phyloP scores from a whole-genome alignment of 1,284 basidiomycete species.

The Coniophora puteana region DNA sequence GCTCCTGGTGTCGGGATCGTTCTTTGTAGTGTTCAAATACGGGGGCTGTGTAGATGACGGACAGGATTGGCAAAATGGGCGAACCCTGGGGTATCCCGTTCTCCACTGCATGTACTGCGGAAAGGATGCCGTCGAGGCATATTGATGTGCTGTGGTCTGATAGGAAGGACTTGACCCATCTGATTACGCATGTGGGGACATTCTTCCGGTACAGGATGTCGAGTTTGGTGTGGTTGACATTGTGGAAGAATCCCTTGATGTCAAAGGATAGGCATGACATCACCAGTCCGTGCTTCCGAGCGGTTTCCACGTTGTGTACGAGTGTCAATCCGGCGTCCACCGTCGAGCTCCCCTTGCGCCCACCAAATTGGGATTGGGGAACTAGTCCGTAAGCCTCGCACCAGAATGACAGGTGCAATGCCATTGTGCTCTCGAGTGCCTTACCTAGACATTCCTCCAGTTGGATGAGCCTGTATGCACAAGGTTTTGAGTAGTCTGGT shows the following conservation, averaged over 20 bases:
- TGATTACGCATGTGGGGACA: too few species aligned
- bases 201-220: too few species aligned
- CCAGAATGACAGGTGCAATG: too few species aligned
- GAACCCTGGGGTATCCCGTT: slow-evolving; percentile 24
- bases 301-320: slow-evolving; percentile 22
- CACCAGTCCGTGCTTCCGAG: slow-evolving; percentile 19
- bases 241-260: slow-evolving; percentile 28
- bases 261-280: slow-evolving; percentile 25
- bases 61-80: slow-evolving; percentile 17
- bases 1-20: too few species aligned
- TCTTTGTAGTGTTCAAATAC: too few species aligned
- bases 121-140: too few species aligned
- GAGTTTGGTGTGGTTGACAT: slow-evolving; percentile 21
- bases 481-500: slow-evolving; percentile 5
- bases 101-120: slow-evolving; percentile 1
- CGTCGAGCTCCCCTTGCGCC: too few species aligned
- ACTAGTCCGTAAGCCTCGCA: too few species aligned
- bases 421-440: slow-evolving; percentile 21
- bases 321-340: slow-evolving; percentile 24
- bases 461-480: not conserved
- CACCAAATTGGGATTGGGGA: too few species aligned
- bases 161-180: too few species aligned
- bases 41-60: too few species aligned
- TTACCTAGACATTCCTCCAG: slow-evolving; percentile 23
- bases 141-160: too few species aligned